A percentile compares a stretch with the other conserved stretches of the same genome.
phyloP scores from a whole-genome alignment of 257 asterid genomes.

The Fraxinus excelsior region DNA sequence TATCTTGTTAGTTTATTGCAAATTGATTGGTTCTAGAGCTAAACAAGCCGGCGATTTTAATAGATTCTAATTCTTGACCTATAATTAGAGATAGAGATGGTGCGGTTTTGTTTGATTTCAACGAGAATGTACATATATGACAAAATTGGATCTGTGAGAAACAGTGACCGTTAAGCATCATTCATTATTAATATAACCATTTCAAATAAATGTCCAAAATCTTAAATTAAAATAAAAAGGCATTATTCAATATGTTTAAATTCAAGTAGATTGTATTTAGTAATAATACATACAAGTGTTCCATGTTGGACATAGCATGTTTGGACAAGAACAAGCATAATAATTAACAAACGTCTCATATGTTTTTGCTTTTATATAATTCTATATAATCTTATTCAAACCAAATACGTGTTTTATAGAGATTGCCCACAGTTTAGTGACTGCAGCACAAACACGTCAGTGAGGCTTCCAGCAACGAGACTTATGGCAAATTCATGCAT shows the following conservation, averaged over 20 bases:
- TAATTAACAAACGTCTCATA: not conserved
- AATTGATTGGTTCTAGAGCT: too few relatives aligned
- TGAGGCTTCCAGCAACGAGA: too few relatives aligned
- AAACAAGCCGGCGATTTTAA: too few relatives aligned
- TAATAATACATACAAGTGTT: not conserved
- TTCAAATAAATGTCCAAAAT: not conserved
- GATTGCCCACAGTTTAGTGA: too few relatives aligned
- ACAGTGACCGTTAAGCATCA: not conserved
- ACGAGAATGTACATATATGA: not conserved
- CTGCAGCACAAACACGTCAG: too few relatives aligned
- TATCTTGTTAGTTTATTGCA: too few relatives aligned
- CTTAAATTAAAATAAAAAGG: not conserved
- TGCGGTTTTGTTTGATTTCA: too few relatives aligned
- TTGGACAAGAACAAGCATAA: not conserved
- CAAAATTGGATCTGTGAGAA: not conserved
- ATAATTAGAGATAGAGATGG: too few relatives aligned
- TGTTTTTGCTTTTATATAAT: not conserved
- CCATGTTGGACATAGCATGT: not conserved
- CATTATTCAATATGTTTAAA: not conserved
- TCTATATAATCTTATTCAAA: not conserved
- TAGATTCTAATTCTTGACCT: too few relatives aligned
- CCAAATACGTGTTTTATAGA: too few relatives aligned
- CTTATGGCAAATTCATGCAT: too few relatives aligned
- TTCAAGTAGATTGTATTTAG: not conserved
- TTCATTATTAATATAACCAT: not conserved